Percentiles rank a stretch among this genome's conserved stretches.
Evolutionary conservation across 495 filamentous ascomycete species (phyloP).

Genomic region (Echria macrotheca): DNA sequence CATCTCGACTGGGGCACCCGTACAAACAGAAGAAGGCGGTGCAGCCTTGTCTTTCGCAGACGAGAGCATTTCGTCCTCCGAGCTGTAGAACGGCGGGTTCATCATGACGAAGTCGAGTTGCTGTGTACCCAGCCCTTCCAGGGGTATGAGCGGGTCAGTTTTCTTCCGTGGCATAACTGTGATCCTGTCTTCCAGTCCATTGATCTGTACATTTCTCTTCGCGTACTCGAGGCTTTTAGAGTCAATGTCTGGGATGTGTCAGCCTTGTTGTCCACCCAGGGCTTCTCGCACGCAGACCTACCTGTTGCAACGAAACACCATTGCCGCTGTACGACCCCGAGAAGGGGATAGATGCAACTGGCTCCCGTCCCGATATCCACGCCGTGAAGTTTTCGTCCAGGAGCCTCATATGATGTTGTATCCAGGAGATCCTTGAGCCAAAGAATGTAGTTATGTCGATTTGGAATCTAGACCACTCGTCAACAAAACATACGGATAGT

Average conservation of each 20-base stretch:
- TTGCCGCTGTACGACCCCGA: slow-evolving; percentile 64
- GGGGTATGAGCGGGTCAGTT: slow-evolving; percentile 55
- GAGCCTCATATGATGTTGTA: slow-evolving; percentile 56
- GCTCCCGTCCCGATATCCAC: slow-evolving; percentile 91
- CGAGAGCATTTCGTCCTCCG: slow-evolving; percentile 58
- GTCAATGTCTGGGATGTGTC: slow-evolving; percentile 63
- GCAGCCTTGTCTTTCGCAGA: slow-evolving; percentile 60
- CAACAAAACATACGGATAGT: neutral
- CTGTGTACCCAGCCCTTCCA: slow-evolving; percentile 48
- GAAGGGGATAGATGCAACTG: slow-evolving; percentile 82
- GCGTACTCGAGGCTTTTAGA: slow-evolving; percentile 61
- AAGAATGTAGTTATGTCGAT: slow-evolving; percentile 81
- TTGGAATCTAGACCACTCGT: slow-evolving; percentile 52
- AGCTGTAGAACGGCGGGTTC: slow-evolving; percentile 91
- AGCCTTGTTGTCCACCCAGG: no score
- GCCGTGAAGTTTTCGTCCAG: slow-evolving; percentile 53
- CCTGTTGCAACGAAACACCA: slow-evolving; percentile 75
- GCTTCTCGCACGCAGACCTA: slow-evolving; percentile 30
- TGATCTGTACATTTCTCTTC: slow-evolving; percentile 54
- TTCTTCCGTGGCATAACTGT: slow-evolving; percentile 51
- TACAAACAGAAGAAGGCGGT: slow-evolving; percentile 73
- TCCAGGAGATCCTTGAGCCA: slow-evolving; percentile 88
- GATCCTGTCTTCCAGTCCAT: slow-evolving; percentile 61
- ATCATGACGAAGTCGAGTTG: slow-evolving; percentile 83
- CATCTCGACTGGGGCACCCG: slow-evolving; percentile 81